Conservation (phyloP, 1,139 yeast genomes). For the Kodamaea alishanica region DNA sequence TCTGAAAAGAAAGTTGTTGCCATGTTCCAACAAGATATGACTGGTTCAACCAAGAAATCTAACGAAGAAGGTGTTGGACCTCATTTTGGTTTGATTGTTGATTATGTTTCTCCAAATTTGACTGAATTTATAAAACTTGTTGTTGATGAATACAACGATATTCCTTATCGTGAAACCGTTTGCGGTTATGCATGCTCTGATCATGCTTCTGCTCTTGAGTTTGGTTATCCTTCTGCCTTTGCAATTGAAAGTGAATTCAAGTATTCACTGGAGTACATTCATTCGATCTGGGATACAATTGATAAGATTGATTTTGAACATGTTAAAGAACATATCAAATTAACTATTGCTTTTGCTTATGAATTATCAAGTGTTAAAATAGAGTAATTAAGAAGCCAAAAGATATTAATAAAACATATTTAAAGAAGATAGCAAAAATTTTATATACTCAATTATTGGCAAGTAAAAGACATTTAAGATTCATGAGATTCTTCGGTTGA, state of each 20-base stretch:
- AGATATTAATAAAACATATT: too few species aligned
- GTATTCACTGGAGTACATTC: constrained; percentile 65
- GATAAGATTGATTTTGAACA: constrained; percentile 70
- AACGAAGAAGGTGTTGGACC: constrained; percentile 56
- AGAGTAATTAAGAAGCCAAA: constrained; percentile 26
- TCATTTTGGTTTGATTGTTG: constrained; percentile 77
- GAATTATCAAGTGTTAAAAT: constrained; percentile 42
- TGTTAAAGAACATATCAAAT: constrained; percentile 71
- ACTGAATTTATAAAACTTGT: constrained; percentile 61
- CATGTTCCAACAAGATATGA: constrained; percentile 94
- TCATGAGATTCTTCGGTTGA: constrained; percentile 10
- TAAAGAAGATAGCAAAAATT: too few species aligned
- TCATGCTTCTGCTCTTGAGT: constrained; percentile 80
- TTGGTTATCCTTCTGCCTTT: constrained; percentile 81
- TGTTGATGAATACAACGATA: constrained; percentile 57
- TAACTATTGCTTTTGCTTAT: constrained; percentile 65
- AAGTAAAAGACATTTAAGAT: too few species aligned
- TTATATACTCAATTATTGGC: neutral
- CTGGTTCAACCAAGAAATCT: constrained; percentile 69
- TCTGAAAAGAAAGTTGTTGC: constrained; percentile 58
- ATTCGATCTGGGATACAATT: constrained; percentile 74
- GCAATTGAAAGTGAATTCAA: constrained; percentile 73
- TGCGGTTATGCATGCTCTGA: constrained; percentile 96
- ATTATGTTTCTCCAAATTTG: constrained; percentile 60
- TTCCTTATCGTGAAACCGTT: constrained; percentile 66